A percentile compares a stretch with the other conserved stretches of the same genome.
phyloP scores from a whole-genome alignment of 257 asterid species.

The Hygrophila difformis region DNA sequence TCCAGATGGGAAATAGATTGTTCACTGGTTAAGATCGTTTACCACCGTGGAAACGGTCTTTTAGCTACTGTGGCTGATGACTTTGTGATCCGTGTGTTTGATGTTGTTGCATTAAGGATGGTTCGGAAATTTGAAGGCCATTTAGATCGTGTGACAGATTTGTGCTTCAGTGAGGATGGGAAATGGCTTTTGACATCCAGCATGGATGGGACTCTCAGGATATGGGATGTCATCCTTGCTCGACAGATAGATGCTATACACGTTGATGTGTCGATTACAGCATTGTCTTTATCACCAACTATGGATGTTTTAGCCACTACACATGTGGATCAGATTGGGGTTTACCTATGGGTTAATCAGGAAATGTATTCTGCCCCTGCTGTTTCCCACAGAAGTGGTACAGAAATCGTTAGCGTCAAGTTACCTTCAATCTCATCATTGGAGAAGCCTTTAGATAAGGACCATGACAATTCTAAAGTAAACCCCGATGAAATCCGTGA shows the following conservation, averaged over 20 bases:
- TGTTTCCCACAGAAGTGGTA: constrained; percentile 65
- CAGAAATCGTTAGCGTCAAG: constrained; percentile 38
- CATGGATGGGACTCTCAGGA: constrained; percentile 87
- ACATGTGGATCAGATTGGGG: constrained; percentile 85
- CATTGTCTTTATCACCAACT: constrained; percentile 74
- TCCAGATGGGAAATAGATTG: constrained; percentile 67
- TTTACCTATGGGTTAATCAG: constrained; percentile 86
- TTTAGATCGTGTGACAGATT: constrained; percentile 73
- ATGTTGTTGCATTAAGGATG: constrained; percentile 67
- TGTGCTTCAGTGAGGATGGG: constrained; percentile 91
- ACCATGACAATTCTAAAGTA: constrained; percentile 22
- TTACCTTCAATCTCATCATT: constrained; percentile 57
- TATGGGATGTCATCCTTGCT: constrained; percentile 87
- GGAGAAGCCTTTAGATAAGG: constrained; percentile 28
- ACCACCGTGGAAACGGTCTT: constrained; percentile 79
- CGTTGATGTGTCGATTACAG: constrained; percentile 71
- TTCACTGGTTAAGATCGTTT: constrained; percentile 56
- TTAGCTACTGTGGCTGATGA: constrained; percentile 81
- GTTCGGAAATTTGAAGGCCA: constrained; percentile 90
- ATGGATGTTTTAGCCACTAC: constrained; percentile 86
- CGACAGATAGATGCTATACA: constrained; percentile 76
- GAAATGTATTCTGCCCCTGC: constrained; percentile 73
- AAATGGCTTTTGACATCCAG: constrained; percentile 90
- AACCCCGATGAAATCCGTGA: constrained; percentile 25
- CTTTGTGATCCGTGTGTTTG: constrained; percentile 73